Conservation (phyloP, 164 flowering plant species). For the Annona squamosa region DNA sequence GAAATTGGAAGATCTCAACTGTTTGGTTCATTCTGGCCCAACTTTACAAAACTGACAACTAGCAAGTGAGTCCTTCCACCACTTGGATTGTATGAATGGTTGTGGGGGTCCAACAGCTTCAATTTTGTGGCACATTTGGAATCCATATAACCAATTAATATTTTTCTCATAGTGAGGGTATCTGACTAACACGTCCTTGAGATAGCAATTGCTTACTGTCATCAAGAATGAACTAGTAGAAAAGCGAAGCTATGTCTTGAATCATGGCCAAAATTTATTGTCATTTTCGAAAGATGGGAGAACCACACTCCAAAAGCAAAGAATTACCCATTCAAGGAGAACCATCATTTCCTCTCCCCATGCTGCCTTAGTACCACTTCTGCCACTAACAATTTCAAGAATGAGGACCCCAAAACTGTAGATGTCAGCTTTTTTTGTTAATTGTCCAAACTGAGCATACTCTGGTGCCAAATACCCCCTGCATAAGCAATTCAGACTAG, state of each 20-base stretch:
- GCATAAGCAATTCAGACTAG: constrained; percentile 10
- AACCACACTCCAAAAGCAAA: neutral
- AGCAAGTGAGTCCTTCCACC: too few species aligned
- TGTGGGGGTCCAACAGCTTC: neutral
- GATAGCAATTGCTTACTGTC: neutral
- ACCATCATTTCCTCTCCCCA: constrained; percentile 52
- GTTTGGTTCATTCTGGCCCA: too few species aligned
- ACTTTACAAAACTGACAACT: too few species aligned
- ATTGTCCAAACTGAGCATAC: constrained; percentile 61
- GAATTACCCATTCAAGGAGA: constrained; percentile 74
- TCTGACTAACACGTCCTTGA: neutral
- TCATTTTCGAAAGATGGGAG: constrained; percentile 1
- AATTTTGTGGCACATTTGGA: neutral
- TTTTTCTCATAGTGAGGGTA: neutral
- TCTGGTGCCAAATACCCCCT: constrained; percentile 94
- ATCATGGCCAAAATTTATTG: neutral
- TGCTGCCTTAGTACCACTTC: constrained; percentile 58
- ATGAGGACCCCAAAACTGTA: constrained; percentile 82
- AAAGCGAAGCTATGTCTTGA: neutral
- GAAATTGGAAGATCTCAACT: too few species aligned
- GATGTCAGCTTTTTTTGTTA: constrained; percentile 78
- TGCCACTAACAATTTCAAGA: constrained; percentile 75
- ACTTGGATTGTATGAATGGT: too few species aligned
- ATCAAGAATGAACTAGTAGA: neutral
- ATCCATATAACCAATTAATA: neutral